These are phyloP conservation scores for Vanrija sp. DNA, from an alignment of 1,284 basidiomycete genomes.

Conservation along the genomic window DNA sequence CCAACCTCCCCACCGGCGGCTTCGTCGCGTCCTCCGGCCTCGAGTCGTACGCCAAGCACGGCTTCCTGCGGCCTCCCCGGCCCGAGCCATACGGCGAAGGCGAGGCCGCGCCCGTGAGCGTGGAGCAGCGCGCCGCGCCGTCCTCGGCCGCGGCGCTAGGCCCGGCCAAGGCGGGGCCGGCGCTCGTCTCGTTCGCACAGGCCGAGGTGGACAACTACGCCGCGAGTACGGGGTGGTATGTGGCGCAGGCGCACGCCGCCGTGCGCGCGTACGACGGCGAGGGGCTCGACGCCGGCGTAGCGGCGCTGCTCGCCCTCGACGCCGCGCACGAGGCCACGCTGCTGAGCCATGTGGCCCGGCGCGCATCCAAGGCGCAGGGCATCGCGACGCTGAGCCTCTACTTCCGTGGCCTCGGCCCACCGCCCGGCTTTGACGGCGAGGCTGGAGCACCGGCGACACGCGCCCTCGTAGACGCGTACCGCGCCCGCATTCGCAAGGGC, in stretches of 20 bases:
- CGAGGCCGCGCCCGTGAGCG: too few relatives aligned
- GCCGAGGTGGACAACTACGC: constrained; percentile 60
- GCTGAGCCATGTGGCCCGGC: constrained; percentile 79
- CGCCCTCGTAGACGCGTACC: constrained; percentile 61
- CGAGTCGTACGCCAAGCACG: constrained; percentile 85
- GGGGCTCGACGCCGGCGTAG: constrained; percentile 33
- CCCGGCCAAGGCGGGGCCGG: constrained; percentile 5
- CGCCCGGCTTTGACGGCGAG: constrained; percentile 41
- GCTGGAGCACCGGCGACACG: constrained; percentile 10
- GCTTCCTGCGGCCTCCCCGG: constrained; percentile 55
- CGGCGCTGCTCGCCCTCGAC: constrained; percentile 60
- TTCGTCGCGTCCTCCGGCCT: constrained; percentile 94
- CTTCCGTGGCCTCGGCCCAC: constrained; percentile 68
- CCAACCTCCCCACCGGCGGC: constrained; percentile 95
- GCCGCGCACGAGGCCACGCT: constrained; percentile 76
- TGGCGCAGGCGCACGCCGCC: constrained; percentile 61
- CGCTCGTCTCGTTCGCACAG: constrained; percentile 38
- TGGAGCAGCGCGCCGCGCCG: not conserved
- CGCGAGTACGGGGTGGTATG: constrained; percentile 68
- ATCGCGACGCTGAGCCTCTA: constrained; percentile 87
- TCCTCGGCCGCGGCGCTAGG: constrained; percentile 4
- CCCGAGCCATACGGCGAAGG: not conserved
- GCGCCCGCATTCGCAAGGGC: constrained; percentile 62
- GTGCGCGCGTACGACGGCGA: constrained; percentile 5
- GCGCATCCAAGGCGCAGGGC: constrained; percentile 88